Evolutionary conservation across 1,139 yeast species (phyloP).

Genomic region (Geotrichum australiense): DNA sequence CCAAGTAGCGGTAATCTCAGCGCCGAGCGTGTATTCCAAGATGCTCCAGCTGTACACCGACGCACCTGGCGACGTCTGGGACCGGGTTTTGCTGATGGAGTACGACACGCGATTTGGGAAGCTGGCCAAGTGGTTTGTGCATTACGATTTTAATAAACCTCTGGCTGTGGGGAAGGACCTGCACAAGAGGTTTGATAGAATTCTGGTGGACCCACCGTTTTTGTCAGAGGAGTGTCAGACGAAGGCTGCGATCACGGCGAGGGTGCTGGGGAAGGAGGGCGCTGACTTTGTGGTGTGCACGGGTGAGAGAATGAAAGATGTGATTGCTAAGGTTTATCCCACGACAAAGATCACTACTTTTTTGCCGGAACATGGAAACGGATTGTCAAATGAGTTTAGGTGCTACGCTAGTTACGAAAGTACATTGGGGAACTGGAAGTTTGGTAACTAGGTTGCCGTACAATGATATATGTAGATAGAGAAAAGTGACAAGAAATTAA

Average conservation of each 20-base stretch:
- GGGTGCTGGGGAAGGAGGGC: slow-evolving; percentile 42
- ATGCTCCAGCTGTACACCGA: slow-evolving; percentile 40
- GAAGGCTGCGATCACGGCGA: slow-evolving; percentile 63
- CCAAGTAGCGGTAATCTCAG: slow-evolving; percentile 51
- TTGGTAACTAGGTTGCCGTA: too few species aligned
- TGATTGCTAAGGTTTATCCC: slow-evolving; percentile 57
- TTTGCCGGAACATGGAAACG: slow-evolving; percentile 74
- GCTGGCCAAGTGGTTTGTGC: slow-evolving; percentile 65
- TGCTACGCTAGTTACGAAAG: slow-evolving; percentile 77
- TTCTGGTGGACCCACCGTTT: slow-evolving; percentile 87
- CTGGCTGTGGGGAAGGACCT: slow-evolving; percentile 51
- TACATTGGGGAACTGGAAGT: slow-evolving; percentile 40
- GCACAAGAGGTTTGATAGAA: slow-evolving; percentile 57
- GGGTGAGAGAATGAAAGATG: slow-evolving; percentile 75
- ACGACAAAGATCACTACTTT: slow-evolving; percentile 58
- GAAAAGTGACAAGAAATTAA: background rate
- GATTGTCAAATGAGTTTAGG: slow-evolving; percentile 78
- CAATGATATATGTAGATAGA: background rate
- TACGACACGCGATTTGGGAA: slow-evolving; percentile 68
- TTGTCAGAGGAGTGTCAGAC: slow-evolving; percentile 74
- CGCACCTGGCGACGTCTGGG: slow-evolving; percentile 33
- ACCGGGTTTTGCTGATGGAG: slow-evolving; percentile 61
- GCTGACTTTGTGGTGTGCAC: slow-evolving; percentile 57
- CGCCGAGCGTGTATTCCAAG: slow-evolving; percentile 90
- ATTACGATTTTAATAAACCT: slow-evolving; percentile 72